A percentile compares a stretch with the other conserved stretches of the same genome.
phyloP scores from a whole-genome alignment of 345 rosid genomes.

The Eucalyptus tenuipes region DNA sequence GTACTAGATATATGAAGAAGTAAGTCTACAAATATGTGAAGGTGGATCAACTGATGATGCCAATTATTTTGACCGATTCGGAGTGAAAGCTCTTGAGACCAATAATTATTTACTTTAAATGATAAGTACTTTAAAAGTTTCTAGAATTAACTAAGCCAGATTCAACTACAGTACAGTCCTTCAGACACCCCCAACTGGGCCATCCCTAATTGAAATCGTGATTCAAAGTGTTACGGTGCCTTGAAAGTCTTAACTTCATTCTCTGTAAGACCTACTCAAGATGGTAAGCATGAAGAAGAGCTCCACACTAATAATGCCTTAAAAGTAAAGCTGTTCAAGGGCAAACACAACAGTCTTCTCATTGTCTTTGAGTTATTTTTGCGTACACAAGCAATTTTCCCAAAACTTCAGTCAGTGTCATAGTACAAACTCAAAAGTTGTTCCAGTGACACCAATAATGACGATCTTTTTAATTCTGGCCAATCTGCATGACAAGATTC shows the following conservation, averaged over 20 bases:
- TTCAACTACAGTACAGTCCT: background rate
- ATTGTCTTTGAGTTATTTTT: background rate
- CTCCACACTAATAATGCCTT: background rate
- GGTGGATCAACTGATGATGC: too few species aligned
- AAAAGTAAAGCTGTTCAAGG: background rate
- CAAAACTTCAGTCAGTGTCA: background rate
- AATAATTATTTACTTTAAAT: background rate
- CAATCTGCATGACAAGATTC: background rate
- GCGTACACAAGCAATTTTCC: background rate
- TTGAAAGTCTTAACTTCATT: background rate
- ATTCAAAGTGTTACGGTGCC: background rate
- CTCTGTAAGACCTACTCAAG: background rate
- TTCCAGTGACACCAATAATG: background rate
- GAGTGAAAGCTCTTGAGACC: background rate
- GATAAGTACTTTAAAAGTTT: background rate
- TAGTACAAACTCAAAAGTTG: background rate
- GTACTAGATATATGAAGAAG: too few species aligned
- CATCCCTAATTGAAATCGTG: background rate
- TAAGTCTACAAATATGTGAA: too few species aligned
- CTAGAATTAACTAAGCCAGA: background rate
- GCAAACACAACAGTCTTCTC: background rate
- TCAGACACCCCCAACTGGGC: background rate
- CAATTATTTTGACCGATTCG: too few species aligned
- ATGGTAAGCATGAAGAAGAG: background rate
- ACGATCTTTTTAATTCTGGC: background rate